Conservation (phyloP, 768 basidiomycete species). For the Suillus decipiens region DNA sequence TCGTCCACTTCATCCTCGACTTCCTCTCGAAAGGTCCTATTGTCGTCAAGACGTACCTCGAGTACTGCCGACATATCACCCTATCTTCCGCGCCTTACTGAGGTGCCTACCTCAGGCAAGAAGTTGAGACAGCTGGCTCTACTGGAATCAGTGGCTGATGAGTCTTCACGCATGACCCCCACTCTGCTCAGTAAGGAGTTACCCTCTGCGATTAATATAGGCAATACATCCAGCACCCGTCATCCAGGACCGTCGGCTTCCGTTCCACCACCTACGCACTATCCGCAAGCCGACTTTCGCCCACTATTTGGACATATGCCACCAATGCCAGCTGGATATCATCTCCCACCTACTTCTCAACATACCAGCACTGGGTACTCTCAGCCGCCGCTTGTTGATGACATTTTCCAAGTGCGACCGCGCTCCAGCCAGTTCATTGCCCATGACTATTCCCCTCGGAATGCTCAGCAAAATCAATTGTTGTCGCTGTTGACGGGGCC, state of each 20-base stretch:
- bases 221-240: constrained; percentile 8
- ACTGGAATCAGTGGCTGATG: constrained; percentile 70
- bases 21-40: constrained; percentile 22
- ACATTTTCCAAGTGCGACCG: constrained; percentile 47
- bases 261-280: constrained; percentile 28
- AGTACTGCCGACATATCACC: constrained; percentile 69
- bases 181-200: constrained; percentile 31
- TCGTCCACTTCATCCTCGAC: constrained; percentile 17
- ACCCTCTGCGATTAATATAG: constrained; percentile 13
- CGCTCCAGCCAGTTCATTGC: constrained; percentile 45
- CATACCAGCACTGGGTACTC: constrained; percentile 6
- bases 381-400: constrained; percentile 9
- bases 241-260: constrained; percentile 28
- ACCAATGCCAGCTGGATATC: constrained; percentile 11
- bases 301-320: constrained; percentile 38
- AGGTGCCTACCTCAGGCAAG: constrained; percentile 59
- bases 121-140: constrained; percentile 70
- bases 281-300: constrained; percentile 23
- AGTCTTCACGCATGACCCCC: constrained; percentile 66
- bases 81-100: constrained; percentile 57
- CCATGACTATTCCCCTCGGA: constrained; percentile 28
- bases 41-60: constrained; percentile 39
- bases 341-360: constrained; percentile 14
- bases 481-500: constrained; percentile 15
- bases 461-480: constrained; percentile 20